Conservation (phyloP, 768 basidiomycete species). For the Serpula lacrymans region DNA sequence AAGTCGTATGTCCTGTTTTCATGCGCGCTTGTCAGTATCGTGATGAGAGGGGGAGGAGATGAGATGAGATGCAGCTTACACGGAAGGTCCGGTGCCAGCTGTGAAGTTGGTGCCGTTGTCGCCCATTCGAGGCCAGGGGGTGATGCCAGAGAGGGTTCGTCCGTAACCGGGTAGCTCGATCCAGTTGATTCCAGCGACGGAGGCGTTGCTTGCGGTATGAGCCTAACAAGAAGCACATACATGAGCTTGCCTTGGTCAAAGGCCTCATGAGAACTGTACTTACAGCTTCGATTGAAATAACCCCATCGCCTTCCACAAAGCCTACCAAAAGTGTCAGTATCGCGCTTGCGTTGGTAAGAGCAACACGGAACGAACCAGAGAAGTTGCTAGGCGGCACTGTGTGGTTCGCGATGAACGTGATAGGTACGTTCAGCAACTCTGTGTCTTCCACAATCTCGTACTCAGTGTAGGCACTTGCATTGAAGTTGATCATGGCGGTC, state of each 20-base stretch:
- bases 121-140: slow-evolving; percentile 50
- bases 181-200: slow-evolving; percentile 54
- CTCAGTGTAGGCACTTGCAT: slow-evolving; percentile 43
- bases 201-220: slow-evolving; percentile 25
- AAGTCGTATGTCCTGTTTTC: slow-evolving; percentile 67
- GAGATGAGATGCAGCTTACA: no score
- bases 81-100: slow-evolving; percentile 56
- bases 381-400: slow-evolving; percentile 2
- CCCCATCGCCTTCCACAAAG: slow-evolving; percentile 62
- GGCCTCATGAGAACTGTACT: neutral
- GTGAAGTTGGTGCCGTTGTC: slow-evolving; percentile 53
- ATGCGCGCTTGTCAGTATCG: neutral
- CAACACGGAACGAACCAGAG: slow-evolving; percentile 1
- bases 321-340: slow-evolving; percentile 30
- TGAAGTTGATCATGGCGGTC: slow-evolving; percentile 43
- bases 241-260: neutral
- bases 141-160: slow-evolving; percentile 56
- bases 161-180: slow-evolving; percentile 59
- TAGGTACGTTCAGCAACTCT: slow-evolving; percentile 24
- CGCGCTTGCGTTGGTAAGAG: neutral
- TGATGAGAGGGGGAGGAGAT: slow-evolving; percentile 1
- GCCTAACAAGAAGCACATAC: neutral
- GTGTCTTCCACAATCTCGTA: no score
- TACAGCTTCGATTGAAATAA: slow-evolving; percentile 62
- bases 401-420: slow-evolving; percentile 29